These are phyloP conservation scores for Jatropha curcas DNA, from an alignment of 345 rosid species.

Conservation along the genomic window DNA sequence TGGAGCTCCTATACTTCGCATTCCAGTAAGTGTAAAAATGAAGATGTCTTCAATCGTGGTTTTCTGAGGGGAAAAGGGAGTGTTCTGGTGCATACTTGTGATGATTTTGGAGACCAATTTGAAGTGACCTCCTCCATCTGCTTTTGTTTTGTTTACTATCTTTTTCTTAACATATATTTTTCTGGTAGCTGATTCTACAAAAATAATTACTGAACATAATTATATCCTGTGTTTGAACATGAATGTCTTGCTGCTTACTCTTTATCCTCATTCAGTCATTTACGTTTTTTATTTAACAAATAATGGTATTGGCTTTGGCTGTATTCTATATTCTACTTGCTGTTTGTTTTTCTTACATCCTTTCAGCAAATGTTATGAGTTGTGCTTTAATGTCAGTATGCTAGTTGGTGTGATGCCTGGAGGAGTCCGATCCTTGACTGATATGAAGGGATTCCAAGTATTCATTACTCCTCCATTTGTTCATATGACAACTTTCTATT, in stretches of 20 bases:
- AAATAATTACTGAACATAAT: background rate
- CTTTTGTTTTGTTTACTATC: no score
- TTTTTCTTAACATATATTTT: no score
- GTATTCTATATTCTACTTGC: background rate
- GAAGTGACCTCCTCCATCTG: background rate
- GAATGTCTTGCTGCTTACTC: background rate
- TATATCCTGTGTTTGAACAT: background rate
- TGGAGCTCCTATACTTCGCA: conserved; percentile 68
- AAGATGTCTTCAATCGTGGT: background rate
- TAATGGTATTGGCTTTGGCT: background rate
- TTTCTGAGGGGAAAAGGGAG: background rate
- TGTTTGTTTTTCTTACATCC: background rate
- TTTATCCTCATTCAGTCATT: no score
- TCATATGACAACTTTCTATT: background rate
- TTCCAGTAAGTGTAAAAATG: conserved; percentile 60
- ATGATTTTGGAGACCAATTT: background rate
- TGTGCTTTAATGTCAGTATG: background rate
- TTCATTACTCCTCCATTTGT: no score
- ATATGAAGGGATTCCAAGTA: background rate
- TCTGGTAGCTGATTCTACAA: background rate
- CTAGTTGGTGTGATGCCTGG: background rate
- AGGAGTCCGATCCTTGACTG: background rate
- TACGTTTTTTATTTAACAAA: background rate
- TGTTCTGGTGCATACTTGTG: no score
- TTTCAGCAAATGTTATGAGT: background rate